phyloP scores from a whole-genome alignment of 306 rosid genomes.

The Begonia loranthoides region DNA sequence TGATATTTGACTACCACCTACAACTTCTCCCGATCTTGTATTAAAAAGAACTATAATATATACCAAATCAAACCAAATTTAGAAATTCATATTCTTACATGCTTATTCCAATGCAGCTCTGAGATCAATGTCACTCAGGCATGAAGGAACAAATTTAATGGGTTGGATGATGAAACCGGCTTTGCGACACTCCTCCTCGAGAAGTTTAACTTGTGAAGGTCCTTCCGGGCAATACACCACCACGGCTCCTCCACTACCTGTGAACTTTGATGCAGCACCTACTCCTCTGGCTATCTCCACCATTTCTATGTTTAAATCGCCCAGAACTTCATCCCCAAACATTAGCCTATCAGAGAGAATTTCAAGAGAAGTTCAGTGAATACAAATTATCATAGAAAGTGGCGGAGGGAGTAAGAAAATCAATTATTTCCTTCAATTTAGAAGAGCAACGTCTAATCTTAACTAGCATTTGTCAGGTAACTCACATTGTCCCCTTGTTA shows the following conservation, averaged over 20 bases:
- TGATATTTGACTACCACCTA: too few relatives aligned
- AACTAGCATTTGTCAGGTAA: too few relatives aligned
- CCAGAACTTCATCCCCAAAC: constrained; percentile 83
- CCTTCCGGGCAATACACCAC: constrained; percentile 79
- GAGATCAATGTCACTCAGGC: constrained; percentile 48
- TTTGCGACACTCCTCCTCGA: constrained; percentile 49
- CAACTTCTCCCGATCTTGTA: too few relatives aligned
- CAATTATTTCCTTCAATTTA: too few relatives aligned
- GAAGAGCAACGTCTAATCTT: too few relatives aligned
- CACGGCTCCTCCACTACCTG: constrained; percentile 97
- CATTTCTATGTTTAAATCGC: constrained; percentile 75
- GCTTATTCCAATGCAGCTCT: constrained; percentile 18
- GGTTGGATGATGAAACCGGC: constrained; percentile 55
- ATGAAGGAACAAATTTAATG: constrained; percentile 38
- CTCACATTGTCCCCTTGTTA: too few relatives aligned
- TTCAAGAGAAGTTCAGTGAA: too few relatives aligned
- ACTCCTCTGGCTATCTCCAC: constrained; percentile 72
- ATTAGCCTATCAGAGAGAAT: constrained; percentile 29
- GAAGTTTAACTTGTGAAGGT: constrained; percentile 48
- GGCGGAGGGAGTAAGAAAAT: too few relatives aligned
- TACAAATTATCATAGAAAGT: too few relatives aligned
- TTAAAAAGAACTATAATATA: too few relatives aligned
- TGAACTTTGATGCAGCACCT: constrained; percentile 93
- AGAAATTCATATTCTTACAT: not conserved
- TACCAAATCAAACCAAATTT: too few relatives aligned